These are phyloP conservation scores for Scheffersomyces ergatensis DNA, from an alignment of 805 yeast species.

Conservation along the genomic window DNA sequence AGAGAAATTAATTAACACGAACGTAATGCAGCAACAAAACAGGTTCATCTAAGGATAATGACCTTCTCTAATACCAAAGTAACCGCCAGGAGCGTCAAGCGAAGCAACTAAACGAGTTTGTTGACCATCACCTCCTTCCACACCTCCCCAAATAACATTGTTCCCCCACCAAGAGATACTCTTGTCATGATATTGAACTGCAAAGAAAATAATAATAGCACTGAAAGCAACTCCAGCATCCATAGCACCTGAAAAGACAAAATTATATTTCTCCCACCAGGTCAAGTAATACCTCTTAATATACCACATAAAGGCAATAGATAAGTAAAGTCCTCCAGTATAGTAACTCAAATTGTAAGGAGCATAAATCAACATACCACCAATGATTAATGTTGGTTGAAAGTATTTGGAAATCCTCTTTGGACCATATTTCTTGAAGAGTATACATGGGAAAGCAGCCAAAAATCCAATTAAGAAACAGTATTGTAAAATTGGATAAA, in stretches of 20 bases:
- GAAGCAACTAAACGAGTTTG: constrained; percentile 8
- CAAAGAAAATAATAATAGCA: constrained; percentile 34
- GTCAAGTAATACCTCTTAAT: constrained; percentile 23
- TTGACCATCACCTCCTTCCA: constrained; percentile 29
- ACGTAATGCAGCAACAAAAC: no score
- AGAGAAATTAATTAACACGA: no score
- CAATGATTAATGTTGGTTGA: constrained; percentile 34
- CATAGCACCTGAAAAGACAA: constrained; percentile 27
- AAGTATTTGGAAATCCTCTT: constrained; percentile 21
- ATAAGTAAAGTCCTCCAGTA: constrained; percentile 26
- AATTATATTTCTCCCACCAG: constrained; percentile 38
- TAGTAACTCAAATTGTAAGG: constrained; percentile 31
- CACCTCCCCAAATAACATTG: constrained; percentile 24
- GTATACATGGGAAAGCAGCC: constrained; percentile 19
- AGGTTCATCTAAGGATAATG: constrained; percentile 7
- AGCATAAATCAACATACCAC: constrained; percentile 28
- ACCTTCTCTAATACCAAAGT: constrained; percentile 32
- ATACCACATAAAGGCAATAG: constrained; percentile 25
- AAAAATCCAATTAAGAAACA: constrained; percentile 34
- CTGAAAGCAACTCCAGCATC: constrained; percentile 34
- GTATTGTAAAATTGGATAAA: constrained; percentile 31
- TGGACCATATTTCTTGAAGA: constrained; percentile 19
- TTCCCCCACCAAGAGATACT: constrained; percentile 32
- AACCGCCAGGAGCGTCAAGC: constrained; percentile 27
- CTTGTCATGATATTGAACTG: constrained; percentile 31